Base-by-base conservation (phyloP, 176 grass and related monocot genomes). In the Calamus simplicifolius region DNA sequence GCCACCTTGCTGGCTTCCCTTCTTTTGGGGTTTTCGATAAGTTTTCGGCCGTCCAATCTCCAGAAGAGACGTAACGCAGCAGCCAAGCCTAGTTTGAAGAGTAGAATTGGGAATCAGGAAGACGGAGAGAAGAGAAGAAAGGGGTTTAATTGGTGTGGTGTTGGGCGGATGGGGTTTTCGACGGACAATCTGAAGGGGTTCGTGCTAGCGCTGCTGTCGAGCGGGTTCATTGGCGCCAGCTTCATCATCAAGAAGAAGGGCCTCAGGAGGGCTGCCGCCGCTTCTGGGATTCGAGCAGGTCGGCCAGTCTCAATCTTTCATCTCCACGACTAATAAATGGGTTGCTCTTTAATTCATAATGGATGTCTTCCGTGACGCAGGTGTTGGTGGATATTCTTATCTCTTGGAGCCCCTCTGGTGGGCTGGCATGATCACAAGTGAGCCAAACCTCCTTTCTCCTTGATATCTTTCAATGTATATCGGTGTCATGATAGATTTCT, bases 201-300 rank as follows among this genome's bases (percentile, higher is more conserved):
- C 62, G 69, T 75, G 17, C 73, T 98, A 27, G 93, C 93, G 70
- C 79, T 98, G 16, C 38, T 92, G 19, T 98, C 93, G 27, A 89
- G 93, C 71, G 76, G 84, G 62, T 98, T 98, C 84, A 89, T 98
- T 53, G 93, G 93, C 21, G 81, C 80, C 62, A 97, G 92, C 66
- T 97, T 97, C 78, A 97, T 96, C 73, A 91, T 97, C 69, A 97
- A 97, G 87, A 92, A 98, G 78, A 92, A 85, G 73, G 93, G 93
- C 52, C 88, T 98, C 29, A 80, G 81, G 61, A 81, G 68, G 25
- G 93, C 93, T 16, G 93, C 93, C 5, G 84, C 75, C 53, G 73
- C 87, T 29, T 85, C 93, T 19, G 93, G 93, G 50, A 69, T 98
- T 27, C 76, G 93, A 58, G 93, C 93, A 67, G 92, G 92, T 97